phyloP scores from a whole-genome alignment of 2,329 filamentous ascomycete species.

The Boeremia lycopersici region DNA sequence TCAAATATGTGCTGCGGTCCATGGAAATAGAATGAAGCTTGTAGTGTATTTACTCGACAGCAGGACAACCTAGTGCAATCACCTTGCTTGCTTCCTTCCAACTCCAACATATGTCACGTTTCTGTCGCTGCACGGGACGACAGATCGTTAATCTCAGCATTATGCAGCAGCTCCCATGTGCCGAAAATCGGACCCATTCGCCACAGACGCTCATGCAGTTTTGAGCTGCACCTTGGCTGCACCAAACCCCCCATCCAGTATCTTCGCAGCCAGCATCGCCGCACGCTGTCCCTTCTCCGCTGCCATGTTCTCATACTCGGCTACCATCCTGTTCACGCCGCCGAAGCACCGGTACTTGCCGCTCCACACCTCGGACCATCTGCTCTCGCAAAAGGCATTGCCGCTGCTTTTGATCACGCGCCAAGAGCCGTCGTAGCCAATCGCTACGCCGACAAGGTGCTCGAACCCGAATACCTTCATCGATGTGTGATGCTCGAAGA shows the following conservation, averaged over 20 bases:
- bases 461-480: conserved; percentile 21
- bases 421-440: conserved; percentile 30
- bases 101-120: too few relatives aligned
- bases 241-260: conserved; percentile 20
- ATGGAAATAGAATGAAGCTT: too few relatives aligned
- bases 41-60: too few relatives aligned
- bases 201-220: background rate
- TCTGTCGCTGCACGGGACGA: too few relatives aligned
- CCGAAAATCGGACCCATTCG: background rate
- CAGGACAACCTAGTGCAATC: too few relatives aligned
- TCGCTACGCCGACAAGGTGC: conserved; percentile 23
- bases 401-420: conserved; percentile 16
- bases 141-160: too few relatives aligned
- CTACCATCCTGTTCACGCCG: conserved; percentile 20
- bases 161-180: too few relatives aligned
- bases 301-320: conserved; percentile 18
- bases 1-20: too few relatives aligned
- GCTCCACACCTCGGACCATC: conserved; percentile 26
- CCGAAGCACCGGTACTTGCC: conserved; percentile 24
- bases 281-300: conserved; percentile 7
- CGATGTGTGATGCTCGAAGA: conserved; percentile 17
- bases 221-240: background rate
- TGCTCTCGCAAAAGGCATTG: conserved; percentile 18
- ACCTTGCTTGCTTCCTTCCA: too few relatives aligned
- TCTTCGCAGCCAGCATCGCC: background rate